A percentile compares a stretch with the other conserved stretches of the same genome.
Conservation (phyloP, 2,329 filamentous ascomycete species). For the Botrytis aclada region DNA sequence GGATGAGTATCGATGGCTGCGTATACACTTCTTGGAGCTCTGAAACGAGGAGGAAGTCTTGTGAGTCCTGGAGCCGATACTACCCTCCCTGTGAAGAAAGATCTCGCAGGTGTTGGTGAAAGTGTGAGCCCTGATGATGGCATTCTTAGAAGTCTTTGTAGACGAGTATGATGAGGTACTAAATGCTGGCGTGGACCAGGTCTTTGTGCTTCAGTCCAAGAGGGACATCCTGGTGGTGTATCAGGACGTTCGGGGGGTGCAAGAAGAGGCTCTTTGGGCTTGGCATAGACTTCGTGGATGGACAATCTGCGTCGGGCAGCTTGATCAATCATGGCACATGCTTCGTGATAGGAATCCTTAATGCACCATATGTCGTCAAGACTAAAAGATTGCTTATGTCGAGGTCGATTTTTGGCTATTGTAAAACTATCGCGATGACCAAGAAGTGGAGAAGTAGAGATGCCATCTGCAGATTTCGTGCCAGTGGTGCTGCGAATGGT, state of each 20-base stretch:
- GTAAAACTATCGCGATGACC: conserved; percentile 34
- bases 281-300: conserved; percentile 35
- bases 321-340: conserved; percentile 30
- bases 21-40: conserved; percentile 36
- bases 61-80: conserved; percentile 12
- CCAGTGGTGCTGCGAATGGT: conserved; percentile 16
- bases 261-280: conserved; percentile 34
- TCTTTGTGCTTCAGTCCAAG: conserved; percentile 36
- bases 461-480: conserved; percentile 33
- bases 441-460: conserved; percentile 32
- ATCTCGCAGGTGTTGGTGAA: conserved; percentile 14
- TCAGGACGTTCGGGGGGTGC: conserved; percentile 32
- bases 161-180: conserved; percentile 19
- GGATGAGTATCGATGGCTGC: conserved; percentile 35
- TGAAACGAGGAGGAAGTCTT: conserved; percentile 27
- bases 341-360: conserved; percentile 35
- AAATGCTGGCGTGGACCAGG: conserved; percentile 12
- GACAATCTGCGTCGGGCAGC: conserved; percentile 23
- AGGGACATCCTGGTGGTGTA: conserved; percentile 38
- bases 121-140: conserved; percentile 19
- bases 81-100: conserved; percentile 8
- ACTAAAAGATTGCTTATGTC: conserved; percentile 39
- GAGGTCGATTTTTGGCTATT: conserved; percentile 29
- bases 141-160: conserved; percentile 31
- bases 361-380: conserved; percentile 38